Conservation (phyloP, 169 alveolate genomes). For the Plasmodium sp. region DNA sequence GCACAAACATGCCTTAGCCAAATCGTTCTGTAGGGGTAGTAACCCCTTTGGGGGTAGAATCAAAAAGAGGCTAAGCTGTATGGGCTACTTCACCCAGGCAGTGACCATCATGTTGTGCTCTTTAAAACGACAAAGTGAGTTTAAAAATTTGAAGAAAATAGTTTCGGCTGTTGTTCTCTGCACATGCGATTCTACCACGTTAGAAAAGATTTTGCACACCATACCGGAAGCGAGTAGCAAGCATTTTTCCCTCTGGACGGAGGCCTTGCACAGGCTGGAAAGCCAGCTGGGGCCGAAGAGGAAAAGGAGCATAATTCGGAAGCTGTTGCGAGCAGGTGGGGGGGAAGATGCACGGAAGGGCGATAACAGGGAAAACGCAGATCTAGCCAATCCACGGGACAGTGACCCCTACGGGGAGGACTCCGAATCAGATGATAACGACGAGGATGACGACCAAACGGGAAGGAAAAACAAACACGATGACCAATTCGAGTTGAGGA, state of each 20-base stretch:
- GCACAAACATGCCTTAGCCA: background rate
- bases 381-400: background rate
- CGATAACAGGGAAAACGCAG: background rate
- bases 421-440: background rate
- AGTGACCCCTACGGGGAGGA: background rate
- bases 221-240: constrained; percentile 65
- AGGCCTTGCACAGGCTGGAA: constrained; percentile 15
- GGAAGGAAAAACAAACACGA: constrained; percentile 10
- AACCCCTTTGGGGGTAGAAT: background rate
- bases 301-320: constrained; percentile 9
- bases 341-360: background rate
- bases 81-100: constrained; percentile 64
- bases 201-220: constrained; percentile 63
- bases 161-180: constrained; percentile 40
- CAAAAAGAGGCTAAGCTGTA: constrained; percentile 25
- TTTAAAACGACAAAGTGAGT: constrained; percentile 53
- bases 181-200: constrained; percentile 64
- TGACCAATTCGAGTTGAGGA: background rate
- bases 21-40: background rate
- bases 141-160: constrained; percentile 50
- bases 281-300: constrained; percentile 9
- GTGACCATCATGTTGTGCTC: constrained; percentile 61
- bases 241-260: constrained; percentile 41
- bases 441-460: background rate
- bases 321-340: background rate